Conservation (phyloP, 2,329 filamentous ascomycete genomes). For the Scopulariopsis brevicaulis region DNA sequence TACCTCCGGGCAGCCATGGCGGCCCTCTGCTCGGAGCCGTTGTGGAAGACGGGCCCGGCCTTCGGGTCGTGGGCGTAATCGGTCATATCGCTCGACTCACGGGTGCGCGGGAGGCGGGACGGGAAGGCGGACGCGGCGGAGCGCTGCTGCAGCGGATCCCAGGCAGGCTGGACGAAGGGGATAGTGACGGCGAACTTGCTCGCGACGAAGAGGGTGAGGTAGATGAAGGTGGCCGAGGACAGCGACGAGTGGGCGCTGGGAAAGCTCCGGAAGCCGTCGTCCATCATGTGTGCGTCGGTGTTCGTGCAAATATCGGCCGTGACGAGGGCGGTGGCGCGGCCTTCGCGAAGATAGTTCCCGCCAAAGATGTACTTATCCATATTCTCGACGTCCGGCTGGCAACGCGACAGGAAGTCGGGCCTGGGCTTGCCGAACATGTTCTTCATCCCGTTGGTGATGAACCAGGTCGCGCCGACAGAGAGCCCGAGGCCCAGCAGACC, state of each 20-base stretch:
- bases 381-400: conserved; percentile 60
- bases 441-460: conserved; percentile 81
- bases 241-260: conserved; percentile 46
- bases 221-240: conserved; percentile 69
- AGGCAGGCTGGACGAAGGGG: conserved; percentile 49
- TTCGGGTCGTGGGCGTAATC: conserved; percentile 47
- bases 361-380: conserved; percentile 51
- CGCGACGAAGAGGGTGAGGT: conserved; percentile 78
- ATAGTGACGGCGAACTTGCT: conserved; percentile 69
- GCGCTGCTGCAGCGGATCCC: conserved; percentile 27
- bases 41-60: conserved; percentile 29
- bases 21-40: conserved; percentile 19
- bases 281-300: conserved; percentile 44
- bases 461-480: conserved; percentile 59
- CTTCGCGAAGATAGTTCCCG: neutral
- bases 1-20: conserved; percentile 51
- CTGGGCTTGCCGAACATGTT: conserved; percentile 59
- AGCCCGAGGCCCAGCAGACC: conserved; percentile 76
- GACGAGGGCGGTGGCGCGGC: conserved; percentile 44
- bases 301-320: conserved; percentile 66
- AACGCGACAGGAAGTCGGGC: conserved; percentile 74
- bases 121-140: conserved; percentile 56
- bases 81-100: conserved; percentile 4
- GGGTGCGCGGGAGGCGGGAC: conserved; percentile 36
- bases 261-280: conserved; percentile 80